Base-by-base conservation (phyloP, 805 yeast genomes). In the Kluyveromyces lactis region DNA sequence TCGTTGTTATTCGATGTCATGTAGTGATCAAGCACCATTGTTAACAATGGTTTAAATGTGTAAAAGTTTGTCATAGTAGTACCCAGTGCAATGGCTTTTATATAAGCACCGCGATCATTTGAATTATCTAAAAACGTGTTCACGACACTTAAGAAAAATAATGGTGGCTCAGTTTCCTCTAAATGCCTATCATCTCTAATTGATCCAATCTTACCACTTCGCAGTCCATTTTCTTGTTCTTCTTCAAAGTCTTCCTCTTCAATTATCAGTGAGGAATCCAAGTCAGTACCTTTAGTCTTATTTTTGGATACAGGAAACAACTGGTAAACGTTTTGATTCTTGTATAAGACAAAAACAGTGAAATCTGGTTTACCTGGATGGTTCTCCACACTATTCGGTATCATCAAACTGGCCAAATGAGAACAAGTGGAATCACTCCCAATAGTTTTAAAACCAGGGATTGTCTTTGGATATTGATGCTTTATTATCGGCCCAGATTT, bases 401-500 rank as follows among this genome's bases (percentile, higher is more conserved):
- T 64, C 75, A 79, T 71, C 29, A 79, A 51, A 49, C 73, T 81
- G 2, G 81, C 74, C 34, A 73, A 21, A 40, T 52, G 45, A 5
- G 40, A 32, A 6, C 47, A 29, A 15, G 27, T 16, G 6, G 31
- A 19, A 13, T 41, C 44, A 34, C 40, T 40, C 9, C 31, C 28
- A 5, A 29, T 30, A 18, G 49, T 36, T 63, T 58, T 28, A 35
- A 59, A 57, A 1, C 68, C 68, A 1, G 72, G 60, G 3, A 66
- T 55, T 34, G 51, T 53, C 11, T 51, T 42, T 0, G 94, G 90
- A 38, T 72, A 68, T 51, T 80, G 87, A 47, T 73, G 72, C 38
- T 66, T 66, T 24, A 86, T 60, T 3, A 73, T 65, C 0, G 92
- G 80, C 0, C 96, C 95, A 40, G 75, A 67, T 50, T 75, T 80